These are phyloP conservation scores for Leccinellum luteum DNA, from an alignment of 768 basidiomycete species.

Conservation along the genomic window DNA sequence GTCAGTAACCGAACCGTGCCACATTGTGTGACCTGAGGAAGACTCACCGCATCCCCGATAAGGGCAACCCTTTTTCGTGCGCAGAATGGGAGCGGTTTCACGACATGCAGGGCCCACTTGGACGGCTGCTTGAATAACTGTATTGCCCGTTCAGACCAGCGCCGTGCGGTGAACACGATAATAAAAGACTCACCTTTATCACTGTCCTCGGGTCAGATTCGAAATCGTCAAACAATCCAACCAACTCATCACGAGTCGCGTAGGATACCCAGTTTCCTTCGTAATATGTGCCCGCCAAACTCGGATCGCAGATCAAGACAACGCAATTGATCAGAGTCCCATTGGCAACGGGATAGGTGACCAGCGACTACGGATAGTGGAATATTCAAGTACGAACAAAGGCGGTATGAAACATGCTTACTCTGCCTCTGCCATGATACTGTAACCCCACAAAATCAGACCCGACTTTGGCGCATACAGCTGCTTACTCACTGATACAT, in stretches of 20 bases:
- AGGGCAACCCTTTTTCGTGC: constrained; percentile 37
- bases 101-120: constrained; percentile 44
- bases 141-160: background rate
- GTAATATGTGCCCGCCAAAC: constrained; percentile 28
- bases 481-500: constrained; percentile 19
- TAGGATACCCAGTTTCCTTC: constrained; percentile 34
- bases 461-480: background rate
- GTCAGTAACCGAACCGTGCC: background rate
- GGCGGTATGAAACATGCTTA: background rate
- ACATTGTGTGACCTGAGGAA: background rate
- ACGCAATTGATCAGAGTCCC: constrained; percentile 38
- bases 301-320: constrained; percentile 29
- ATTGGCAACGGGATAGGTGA: constrained; percentile 39
- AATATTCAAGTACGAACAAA: background rate
- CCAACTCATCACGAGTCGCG: constrained; percentile 31
- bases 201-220: constrained; percentile 34
- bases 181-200: constrained; percentile 22
- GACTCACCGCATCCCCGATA: constrained; percentile 40
- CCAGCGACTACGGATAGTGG: constrained; percentile 32
- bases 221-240: constrained; percentile 31
- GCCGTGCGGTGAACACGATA: background rate
- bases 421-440: constrained; percentile 15
- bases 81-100: constrained; percentile 41
- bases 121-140: constrained; percentile 37
- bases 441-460: constrained; percentile 10